Base-by-base conservation (phyloP, 1,139 yeast species). In the Chernovozyma aurita region DNA sequence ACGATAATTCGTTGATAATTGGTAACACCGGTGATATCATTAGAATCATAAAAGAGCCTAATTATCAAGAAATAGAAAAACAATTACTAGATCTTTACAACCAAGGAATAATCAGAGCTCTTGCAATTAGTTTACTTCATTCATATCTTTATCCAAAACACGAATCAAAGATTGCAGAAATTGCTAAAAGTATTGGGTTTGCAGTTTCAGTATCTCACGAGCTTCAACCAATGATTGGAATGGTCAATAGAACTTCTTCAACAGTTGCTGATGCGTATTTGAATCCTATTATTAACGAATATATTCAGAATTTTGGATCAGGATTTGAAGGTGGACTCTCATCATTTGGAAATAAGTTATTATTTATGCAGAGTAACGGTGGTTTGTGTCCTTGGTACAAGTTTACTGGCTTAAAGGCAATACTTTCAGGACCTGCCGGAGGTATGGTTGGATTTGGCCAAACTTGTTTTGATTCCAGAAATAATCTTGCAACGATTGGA, bases 401-500 rank as follows among this genome's bases (percentile, higher is more conserved):
- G 40, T 70, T 70, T 46, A 65, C 73, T 3, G 76, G 76, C 1
- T 54, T 70, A 34, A 66, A 65, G 42, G 74, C 75, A 1, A 67
- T 70, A 30, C 57, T 70, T 27, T 68, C 74, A 2, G 76, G 76
- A 2, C 76, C 76, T 7, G 76, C 76, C 24, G 76, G 76, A 29
- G 76, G 76, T 21, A 63, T 70, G 63, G 75, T 70, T n/a, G 76
- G 76, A 0, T 66, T 57, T 42, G 75, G 73, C 1, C 57, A 58
- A 35, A 70, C 75, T 4, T 70, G 74, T 46, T 62, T 52, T 44
- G 73, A 69, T 40, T 30, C 48, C 4, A 34, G 24, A 18, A 42
- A 59, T 5, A 42, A 45, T 5, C 54, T 45, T 26, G 73, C 73
- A 12, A 66, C 73, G 4, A 64, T 70, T 35, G 75, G 75, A 0